Percentiles rank a stretch among this genome's conserved stretches.
Evolutionary conservation across 805 yeast species (phyloP).

Genomic region (Kodamaea laetipori): DNA sequence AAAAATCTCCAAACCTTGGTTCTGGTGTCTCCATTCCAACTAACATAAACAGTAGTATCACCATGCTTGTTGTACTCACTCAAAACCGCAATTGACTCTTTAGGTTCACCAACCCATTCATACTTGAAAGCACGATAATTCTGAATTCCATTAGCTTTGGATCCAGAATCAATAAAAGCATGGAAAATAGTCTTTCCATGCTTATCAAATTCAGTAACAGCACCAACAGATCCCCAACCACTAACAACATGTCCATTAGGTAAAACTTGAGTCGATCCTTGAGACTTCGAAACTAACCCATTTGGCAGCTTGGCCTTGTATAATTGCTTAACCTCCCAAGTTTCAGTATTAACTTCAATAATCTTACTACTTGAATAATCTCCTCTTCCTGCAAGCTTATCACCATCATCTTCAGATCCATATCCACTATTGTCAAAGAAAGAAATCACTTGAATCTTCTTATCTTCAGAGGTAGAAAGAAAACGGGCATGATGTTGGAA

Average conservation of each 20-base stretch:
- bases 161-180: conserved; percentile 34
- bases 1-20: conserved; percentile 34
- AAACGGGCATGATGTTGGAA: conserved; percentile 42
- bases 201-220: conserved; percentile 35
- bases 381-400: conserved; percentile 24
- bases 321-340: conserved; percentile 28
- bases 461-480: conserved; percentile 24
- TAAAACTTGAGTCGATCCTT: conserved; percentile 35
- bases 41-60: conserved; percentile 27
- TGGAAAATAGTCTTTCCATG: conserved; percentile 33
- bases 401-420: conserved; percentile 33
- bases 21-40: conserved; percentile 44
- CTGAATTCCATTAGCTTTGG: conserved; percentile 22
- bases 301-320: conserved; percentile 27
- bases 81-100: conserved; percentile 32
- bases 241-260: conserved; percentile 36
- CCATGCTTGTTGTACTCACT: conserved; percentile 18
- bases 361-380: conserved; percentile 35
- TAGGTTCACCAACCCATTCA: conserved; percentile 37
- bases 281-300: conserved; percentile 29
- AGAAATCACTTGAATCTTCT: conserved; percentile 29
- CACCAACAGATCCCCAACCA: conserved; percentile 43
- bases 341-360: conserved; percentile 32
- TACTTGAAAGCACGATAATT: conserved; percentile 40
- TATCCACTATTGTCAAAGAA: conserved; percentile 42